These are phyloP conservation scores for Cyberlindnera japonica DNA, from an alignment of 805 yeast genomes.

Conservation along the genomic window DNA sequence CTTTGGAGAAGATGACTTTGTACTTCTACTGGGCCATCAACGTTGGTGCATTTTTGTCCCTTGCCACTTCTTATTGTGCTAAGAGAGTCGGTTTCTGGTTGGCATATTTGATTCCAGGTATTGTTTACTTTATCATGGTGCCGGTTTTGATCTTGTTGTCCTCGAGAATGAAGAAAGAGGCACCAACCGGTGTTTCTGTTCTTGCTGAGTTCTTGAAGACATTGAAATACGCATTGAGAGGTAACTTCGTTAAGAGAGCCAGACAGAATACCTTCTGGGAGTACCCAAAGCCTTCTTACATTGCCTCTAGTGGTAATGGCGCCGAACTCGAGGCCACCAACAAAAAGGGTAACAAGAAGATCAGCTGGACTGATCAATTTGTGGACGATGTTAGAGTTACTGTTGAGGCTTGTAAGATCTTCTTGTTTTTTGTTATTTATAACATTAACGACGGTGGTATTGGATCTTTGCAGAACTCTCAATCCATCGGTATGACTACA, in stretches of 20 bases:
- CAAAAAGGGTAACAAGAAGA: slow-evolving; percentile 24
- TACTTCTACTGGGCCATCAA: slow-evolving; percentile 74
- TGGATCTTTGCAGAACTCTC: slow-evolving; percentile 38
- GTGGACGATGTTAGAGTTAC: slow-evolving; percentile 72
- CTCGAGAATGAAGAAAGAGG: slow-evolving; percentile 27
- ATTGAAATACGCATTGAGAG: slow-evolving; percentile 36
- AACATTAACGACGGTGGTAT: slow-evolving; percentile 73
- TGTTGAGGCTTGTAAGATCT: slow-evolving; percentile 67
- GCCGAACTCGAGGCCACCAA: slow-evolving; percentile 14
- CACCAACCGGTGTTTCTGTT: slow-evolving; percentile 36
- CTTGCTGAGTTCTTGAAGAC: slow-evolving; percentile 42
- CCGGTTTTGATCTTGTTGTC: slow-evolving; percentile 38
- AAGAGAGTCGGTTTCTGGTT: slow-evolving; percentile 65
- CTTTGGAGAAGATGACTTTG: slow-evolving; percentile 72
- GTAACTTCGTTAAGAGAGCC: slow-evolving; percentile 42
- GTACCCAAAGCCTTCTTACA: slow-evolving; percentile 54
- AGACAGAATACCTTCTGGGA: slow-evolving; percentile 44
- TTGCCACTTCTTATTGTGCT: slow-evolving; percentile 76
- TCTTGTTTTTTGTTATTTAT: slow-evolving; percentile 65
- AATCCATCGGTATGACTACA: slow-evolving; percentile 68
- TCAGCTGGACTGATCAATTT: slow-evolving; percentile 61
- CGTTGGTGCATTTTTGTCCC: slow-evolving; percentile 68
- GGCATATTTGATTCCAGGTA: slow-evolving; percentile 67
- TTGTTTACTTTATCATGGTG: slow-evolving; percentile 52
- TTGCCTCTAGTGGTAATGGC: slow-evolving; percentile 40